Evolutionary conservation across 2,329 filamentous ascomycete genomes (phyloP).

Genomic region (Herpotrichia juniperi): DNA sequence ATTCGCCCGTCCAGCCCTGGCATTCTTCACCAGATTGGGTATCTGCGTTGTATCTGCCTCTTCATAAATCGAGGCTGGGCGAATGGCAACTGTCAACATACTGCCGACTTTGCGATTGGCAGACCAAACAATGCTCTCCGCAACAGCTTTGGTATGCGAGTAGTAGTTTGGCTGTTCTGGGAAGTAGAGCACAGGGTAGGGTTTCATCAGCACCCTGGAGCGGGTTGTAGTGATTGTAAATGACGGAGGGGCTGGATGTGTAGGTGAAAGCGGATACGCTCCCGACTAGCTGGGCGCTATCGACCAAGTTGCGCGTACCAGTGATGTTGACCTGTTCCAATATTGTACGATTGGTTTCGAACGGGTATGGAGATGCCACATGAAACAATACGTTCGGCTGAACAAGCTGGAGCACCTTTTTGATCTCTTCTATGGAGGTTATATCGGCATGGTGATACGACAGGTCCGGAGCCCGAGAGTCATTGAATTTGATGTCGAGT

Average conservation of each 20-base stretch:
- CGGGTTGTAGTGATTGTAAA: conserved; percentile 20
- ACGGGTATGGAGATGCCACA: conserved; percentile 48
- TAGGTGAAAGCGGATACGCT: conserved; percentile 19
- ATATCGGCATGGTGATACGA: no score
- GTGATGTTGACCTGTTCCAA: conserved; percentile 53
- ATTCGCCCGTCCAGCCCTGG: background rate
- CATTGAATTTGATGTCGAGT: no score
- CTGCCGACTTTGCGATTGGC: conserved; percentile 15
- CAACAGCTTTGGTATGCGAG: conserved; percentile 28
- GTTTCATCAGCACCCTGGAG: conserved; percentile 17
- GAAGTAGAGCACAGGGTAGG: conserved; percentile 12
- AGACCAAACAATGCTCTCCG: conserved; percentile 18
- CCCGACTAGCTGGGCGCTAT: background rate
- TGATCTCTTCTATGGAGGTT: no score
- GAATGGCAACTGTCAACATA: conserved; percentile 18
- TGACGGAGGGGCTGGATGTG: conserved; percentile 23
- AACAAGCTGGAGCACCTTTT: conserved; percentile 45
- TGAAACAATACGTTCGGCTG: conserved; percentile 53
- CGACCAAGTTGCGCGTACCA: conserved; percentile 49
- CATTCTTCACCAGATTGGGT: conserved; percentile 3
- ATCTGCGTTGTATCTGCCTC: conserved; percentile 13
- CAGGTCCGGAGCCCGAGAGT: no score
- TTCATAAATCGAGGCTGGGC: conserved; percentile 18
- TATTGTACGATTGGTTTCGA: conserved; percentile 35
- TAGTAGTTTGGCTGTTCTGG: conserved; percentile 21